Conservation (phyloP, 768 basidiomycete genomes). For the Neoboletus magnificus region DNA sequence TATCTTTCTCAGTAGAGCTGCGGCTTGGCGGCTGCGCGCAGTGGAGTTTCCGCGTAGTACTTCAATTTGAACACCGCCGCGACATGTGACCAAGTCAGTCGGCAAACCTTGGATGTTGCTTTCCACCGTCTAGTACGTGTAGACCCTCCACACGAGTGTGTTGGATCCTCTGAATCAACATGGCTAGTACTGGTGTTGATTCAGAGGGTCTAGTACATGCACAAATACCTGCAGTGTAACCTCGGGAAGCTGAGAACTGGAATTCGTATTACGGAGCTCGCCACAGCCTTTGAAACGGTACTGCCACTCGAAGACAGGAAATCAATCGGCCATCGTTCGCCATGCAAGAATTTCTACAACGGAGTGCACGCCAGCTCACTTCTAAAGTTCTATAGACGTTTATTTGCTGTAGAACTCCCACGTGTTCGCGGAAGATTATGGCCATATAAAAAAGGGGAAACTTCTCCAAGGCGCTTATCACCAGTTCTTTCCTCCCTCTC, state of each 20-base stretch:
- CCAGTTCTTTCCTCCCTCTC: slow-evolving; percentile 10
- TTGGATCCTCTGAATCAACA: not conserved
- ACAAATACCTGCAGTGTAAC: too few relatives aligned
- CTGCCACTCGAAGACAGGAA: not conserved
- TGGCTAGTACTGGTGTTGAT: not conserved
- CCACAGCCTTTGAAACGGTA: not conserved
- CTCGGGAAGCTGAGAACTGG: not conserved
- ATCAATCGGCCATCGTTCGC: not conserved
- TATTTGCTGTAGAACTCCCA: not conserved
- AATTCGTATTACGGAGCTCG: not conserved
- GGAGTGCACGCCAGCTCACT: not conserved
- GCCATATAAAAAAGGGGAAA: slow-evolving; percentile 5
- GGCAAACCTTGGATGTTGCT: not conserved
- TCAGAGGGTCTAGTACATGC: too few relatives aligned
- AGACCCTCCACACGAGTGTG: too few relatives aligned
- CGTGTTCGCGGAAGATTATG: not conserved
- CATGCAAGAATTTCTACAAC: not conserved
- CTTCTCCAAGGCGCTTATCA: not conserved
- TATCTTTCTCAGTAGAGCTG: not conserved
- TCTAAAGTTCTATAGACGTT: not conserved
- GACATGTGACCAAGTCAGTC: not conserved
- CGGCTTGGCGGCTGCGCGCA: not conserved
- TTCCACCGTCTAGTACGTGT: not conserved
- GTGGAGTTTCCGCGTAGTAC: not conserved
- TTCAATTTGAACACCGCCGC: not conserved